phyloP scores from a whole-genome alignment of 148 eudicot species.

The Camellia granthamiana region DNA sequence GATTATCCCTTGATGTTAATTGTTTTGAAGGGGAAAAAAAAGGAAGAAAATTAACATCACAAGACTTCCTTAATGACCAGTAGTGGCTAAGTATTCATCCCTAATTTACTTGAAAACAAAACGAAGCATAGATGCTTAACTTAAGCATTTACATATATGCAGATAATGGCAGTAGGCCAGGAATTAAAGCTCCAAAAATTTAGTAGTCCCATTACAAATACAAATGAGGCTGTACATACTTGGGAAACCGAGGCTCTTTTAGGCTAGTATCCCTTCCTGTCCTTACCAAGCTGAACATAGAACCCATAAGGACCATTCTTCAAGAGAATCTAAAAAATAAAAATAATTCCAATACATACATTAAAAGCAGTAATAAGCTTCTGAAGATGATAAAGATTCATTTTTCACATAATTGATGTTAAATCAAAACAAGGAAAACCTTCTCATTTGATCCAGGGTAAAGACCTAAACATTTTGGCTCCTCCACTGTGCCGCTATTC shows the following conservation, averaged over 20 bases:
- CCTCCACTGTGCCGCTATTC: constrained; percentile 41
- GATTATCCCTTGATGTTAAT: neutral
- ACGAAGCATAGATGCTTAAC: neutral
- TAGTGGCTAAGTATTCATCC: neutral
- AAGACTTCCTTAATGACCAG: neutral
- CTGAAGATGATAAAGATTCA: too few relatives aligned
- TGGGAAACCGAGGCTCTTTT: constrained; percentile 72
- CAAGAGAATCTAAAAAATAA: constrained; percentile 51
- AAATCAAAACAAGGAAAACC: constrained; percentile 36
- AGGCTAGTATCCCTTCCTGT: constrained; percentile 74
- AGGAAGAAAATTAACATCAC: too few relatives aligned
- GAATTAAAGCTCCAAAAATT: neutral
- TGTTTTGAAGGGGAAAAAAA: too few relatives aligned
- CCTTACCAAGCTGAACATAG: constrained; percentile 96
- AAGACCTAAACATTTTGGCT: constrained; percentile 79
- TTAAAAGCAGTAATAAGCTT: neutral
- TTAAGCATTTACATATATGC: neutral
- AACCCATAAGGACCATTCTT: constrained; percentile 86
- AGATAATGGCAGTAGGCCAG: neutral
- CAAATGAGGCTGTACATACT: constrained; percentile 29
- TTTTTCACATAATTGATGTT: neutral
- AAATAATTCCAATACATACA: neutral
- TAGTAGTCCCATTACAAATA: neutral
- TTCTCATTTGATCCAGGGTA: constrained; percentile 75
- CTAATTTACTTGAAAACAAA: neutral